Evolutionary conservation across 306 rosid species (phyloP).

Genomic region (Luffa acutangula): DNA sequence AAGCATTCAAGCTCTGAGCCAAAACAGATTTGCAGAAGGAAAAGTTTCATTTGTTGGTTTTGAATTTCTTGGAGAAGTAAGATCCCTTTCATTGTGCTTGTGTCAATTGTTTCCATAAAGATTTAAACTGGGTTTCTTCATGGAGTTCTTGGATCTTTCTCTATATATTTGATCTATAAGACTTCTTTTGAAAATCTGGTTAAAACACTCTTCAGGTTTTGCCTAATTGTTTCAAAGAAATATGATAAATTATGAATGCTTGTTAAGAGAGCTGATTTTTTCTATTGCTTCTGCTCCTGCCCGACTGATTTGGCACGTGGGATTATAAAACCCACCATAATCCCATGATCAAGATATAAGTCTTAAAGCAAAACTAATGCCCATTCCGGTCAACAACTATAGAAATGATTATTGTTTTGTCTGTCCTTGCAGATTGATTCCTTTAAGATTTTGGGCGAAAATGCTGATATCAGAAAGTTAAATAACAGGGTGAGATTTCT

Average conservation of each 20-base stretch:
- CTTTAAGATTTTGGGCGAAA: neutral
- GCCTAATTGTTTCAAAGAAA: neutral
- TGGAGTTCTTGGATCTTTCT: neutral
- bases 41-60: constrained; percentile 75
- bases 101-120: neutral
- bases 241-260: neutral
- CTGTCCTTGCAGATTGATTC: constrained; percentile 2
- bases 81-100: neutral
- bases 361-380: neutral
- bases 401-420: neutral
- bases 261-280: neutral
- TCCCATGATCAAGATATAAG: neutral
- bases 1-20: constrained; percentile 55
- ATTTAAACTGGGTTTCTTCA: neutral
- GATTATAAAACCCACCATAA: neutral
- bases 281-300: neutral
- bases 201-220: neutral
- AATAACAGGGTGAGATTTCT: neutral
- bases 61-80: constrained; percentile 78
- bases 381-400: neutral
- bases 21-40: constrained; percentile 38
- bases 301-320: neutral
- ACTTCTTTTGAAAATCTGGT: neutral
- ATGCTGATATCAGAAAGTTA: neutral
- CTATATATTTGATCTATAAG: neutral